Evolutionary conservation across 306 rosid genomes (phyloP).

Genomic region (Rosa multiflora): DNA sequence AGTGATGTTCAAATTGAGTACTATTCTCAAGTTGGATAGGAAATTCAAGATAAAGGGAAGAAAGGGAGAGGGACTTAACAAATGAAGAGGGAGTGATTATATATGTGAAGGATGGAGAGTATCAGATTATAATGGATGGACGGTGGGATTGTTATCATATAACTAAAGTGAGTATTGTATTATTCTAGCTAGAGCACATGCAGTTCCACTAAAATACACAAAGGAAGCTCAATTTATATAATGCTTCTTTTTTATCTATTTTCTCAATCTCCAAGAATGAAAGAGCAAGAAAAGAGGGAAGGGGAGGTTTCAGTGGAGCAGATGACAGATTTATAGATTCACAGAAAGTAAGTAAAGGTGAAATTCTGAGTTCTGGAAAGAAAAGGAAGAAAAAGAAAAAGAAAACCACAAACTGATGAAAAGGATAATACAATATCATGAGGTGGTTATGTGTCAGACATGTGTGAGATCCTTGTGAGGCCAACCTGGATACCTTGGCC

Average conservation of each 20-base stretch:
- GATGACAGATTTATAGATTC: conserved; percentile 59
- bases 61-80: conserved; percentile 10
- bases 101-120: conserved; percentile 25
- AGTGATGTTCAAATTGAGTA: background rate
- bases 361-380: conserved; percentile 22
- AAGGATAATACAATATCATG: conserved; percentile 31
- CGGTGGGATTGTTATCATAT: conserved; percentile 33
- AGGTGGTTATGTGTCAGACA: conserved; percentile 54
- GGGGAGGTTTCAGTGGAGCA: conserved; percentile 43
- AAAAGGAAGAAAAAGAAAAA: background rate
- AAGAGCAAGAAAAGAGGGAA: conserved; percentile 14
- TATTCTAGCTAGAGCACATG: conserved; percentile 67
- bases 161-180: conserved; percentile 36
- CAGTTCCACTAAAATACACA: conserved; percentile 50
- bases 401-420: conserved; percentile 4
- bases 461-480: conserved; percentile 18
- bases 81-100: conserved; percentile 21
- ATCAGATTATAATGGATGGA: conserved; percentile 31
- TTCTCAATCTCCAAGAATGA: conserved; percentile 39
- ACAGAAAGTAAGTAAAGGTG: conserved; percentile 2
- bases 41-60: background rate
- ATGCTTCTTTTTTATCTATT: conserved; percentile 37
- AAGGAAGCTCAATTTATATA: conserved; percentile 35
- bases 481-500: conserved; percentile 43
- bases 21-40: conserved; percentile 14